A percentile compares a stretch with the other conserved stretches of the same genome.
phyloP scores from a whole-genome alignment of 768 basidiomycete genomes.

The Mycena venus region DNA sequence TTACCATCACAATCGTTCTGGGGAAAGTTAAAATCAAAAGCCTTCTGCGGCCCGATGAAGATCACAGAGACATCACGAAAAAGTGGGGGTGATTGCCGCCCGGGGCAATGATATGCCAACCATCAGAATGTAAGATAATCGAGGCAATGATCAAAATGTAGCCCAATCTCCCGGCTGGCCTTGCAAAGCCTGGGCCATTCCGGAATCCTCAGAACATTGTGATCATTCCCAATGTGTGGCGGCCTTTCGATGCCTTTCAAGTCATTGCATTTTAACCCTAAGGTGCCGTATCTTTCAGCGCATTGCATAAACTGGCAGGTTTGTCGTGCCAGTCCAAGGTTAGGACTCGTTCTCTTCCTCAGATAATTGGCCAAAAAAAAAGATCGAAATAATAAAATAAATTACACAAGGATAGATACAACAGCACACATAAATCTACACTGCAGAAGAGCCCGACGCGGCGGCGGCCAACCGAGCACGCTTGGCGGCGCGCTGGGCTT shows the following conservation, averaged over 20 bases:
- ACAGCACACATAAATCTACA: no score
- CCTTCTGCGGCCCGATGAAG: no score
- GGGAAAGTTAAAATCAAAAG: no score
- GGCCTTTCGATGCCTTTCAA: not conserved
- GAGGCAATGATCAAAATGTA: not conserved
- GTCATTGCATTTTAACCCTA: not conserved
- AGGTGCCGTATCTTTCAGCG: not conserved
- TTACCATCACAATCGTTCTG: no score
- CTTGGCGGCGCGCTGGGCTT: not conserved
- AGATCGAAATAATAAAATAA: no score
- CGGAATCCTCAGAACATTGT: not conserved
- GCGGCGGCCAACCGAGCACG: not conserved
- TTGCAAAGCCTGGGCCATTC: not conserved
- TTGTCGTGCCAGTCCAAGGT: no score
- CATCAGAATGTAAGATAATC: not conserved
- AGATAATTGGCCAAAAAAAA: no score
- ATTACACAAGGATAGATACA: no score
- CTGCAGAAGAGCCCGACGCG: no score
- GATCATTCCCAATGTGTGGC: not conserved
- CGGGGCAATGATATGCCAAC: not conserved
- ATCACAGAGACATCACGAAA: not conserved
- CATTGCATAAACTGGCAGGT: no score
- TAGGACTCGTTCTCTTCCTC: no score
- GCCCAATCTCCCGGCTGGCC: not conserved
- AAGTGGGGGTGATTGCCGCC: not conserved